These are phyloP conservation scores for Cyberlindnera veronae DNA, from an alignment of 805 yeast species.

Conservation along the genomic window DNA sequence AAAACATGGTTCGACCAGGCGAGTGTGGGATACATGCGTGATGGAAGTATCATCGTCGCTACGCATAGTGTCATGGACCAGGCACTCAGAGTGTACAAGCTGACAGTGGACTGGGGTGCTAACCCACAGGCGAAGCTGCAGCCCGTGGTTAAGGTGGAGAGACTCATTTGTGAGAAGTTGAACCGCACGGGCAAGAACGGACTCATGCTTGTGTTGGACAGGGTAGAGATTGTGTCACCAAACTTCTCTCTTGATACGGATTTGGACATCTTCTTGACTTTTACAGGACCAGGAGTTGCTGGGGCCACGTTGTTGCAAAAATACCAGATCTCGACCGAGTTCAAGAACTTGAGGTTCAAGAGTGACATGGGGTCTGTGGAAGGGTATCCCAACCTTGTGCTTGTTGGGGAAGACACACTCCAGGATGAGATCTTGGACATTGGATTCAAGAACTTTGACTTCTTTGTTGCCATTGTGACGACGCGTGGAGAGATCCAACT, in stretches of 20 bases:
- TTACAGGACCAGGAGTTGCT: constrained; percentile 26
- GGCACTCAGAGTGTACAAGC: constrained; percentile 38
- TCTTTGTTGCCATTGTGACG: constrained; percentile 36
- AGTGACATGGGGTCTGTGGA: constrained; percentile 17
- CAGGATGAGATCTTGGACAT: constrained; percentile 30
- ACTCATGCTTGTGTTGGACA: constrained; percentile 28
- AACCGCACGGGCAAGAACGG: constrained; percentile 27
- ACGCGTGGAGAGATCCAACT: constrained; percentile 45
- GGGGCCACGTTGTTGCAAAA: constrained; percentile 22
- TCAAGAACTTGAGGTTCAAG: constrained; percentile 22
- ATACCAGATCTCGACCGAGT: constrained; percentile 23
- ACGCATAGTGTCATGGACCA: constrained; percentile 36
- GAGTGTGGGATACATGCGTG: constrained; percentile 50
- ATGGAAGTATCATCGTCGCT: constrained; percentile 42
- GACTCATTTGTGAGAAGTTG: constrained; percentile 28
- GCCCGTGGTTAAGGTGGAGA: constrained; percentile 39
- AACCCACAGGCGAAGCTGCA: constrained; percentile 35
- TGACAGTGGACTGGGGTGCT: constrained; percentile 54
- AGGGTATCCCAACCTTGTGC: constrained; percentile 20
- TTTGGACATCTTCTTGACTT: constrained; percentile 44
- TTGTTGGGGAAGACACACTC: constrained; percentile 21
- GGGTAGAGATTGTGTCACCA: constrained; percentile 45
- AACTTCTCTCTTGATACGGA: constrained; percentile 38
- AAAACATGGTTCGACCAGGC: constrained; percentile 33
- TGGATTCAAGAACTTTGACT: constrained; percentile 37